phyloP scores from a whole-genome alignment of 2,329 filamentous ascomycete genomes.

The Phaeosphaeria sp. region DNA sequence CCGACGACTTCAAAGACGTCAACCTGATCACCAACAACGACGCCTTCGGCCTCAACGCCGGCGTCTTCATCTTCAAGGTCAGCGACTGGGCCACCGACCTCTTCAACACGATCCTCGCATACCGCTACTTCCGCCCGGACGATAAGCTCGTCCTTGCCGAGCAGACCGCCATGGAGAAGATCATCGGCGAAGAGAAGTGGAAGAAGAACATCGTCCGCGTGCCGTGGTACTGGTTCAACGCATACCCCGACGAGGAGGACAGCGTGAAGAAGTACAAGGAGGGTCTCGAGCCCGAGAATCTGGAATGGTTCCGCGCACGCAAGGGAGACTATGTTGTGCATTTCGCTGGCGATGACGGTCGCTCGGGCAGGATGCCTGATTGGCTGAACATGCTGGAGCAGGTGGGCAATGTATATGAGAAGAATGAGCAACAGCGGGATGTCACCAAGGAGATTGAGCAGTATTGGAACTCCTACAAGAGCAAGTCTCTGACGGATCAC shows the following conservation, averaged over 20 bases:
- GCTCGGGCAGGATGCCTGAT: slow-evolving; percentile 44
- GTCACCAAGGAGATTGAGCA: slow-evolving; percentile 31
- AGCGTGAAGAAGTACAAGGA: slow-evolving; percentile 24
- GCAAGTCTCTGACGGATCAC: slow-evolving; percentile 3
- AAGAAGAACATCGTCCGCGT: slow-evolving; percentile 38
- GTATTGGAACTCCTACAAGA: slow-evolving; percentile 18
- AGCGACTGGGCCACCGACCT: slow-evolving; percentile 48
- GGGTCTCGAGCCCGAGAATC: slow-evolving; percentile 46
- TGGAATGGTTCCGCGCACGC: slow-evolving; percentile 45
- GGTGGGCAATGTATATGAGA: slow-evolving; percentile 32
- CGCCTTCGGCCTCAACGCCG: slow-evolving; percentile 51
- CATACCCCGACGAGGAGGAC: slow-evolving; percentile 43
- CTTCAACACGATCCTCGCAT: slow-evolving; percentile 49
- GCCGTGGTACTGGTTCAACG: slow-evolving; percentile 55
- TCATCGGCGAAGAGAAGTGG: slow-evolving; percentile 44
- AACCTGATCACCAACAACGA: slow-evolving; percentile 49
- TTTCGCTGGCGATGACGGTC: slow-evolving; percentile 47
- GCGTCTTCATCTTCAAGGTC: slow-evolving; percentile 51
- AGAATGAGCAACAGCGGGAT: slow-evolving; percentile 27
- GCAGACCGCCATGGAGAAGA: slow-evolving; percentile 50
- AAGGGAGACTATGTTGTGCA: slow-evolving; percentile 53
- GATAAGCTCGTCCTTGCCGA: slow-evolving; percentile 45
- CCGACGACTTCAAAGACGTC: slow-evolving; percentile 17
- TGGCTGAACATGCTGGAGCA: slow-evolving; percentile 35
- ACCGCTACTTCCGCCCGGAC: slow-evolving; percentile 46